A percentile compares a stretch with the other conserved stretches of the same genome.
phyloP scores from a whole-genome alignment of 306 rosid genomes.

The Lagenaria siceraria region DNA sequence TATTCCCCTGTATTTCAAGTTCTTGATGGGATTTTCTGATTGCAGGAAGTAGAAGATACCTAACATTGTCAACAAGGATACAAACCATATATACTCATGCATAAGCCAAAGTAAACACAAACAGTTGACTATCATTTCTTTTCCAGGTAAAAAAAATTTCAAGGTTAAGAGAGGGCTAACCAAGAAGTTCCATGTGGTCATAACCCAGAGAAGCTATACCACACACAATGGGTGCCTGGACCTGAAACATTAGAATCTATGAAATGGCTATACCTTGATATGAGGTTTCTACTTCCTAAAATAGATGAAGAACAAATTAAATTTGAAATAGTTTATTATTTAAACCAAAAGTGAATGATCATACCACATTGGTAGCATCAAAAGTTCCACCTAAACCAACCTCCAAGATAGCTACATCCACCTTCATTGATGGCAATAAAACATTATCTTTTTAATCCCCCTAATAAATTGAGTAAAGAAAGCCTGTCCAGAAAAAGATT shows the following conservation, averaged over 20 bases:
- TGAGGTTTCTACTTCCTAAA: not conserved
- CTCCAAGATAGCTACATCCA: conserved; percentile 83
- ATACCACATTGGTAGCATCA: conserved; percentile 91
- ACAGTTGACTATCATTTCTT: not conserved
- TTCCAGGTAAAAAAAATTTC: not conserved
- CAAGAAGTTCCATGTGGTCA: conserved; percentile 99
- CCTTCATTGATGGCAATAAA: conserved; percentile 25
- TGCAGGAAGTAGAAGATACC: too few species aligned
- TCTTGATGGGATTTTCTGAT: too few species aligned
- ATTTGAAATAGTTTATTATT: not conserved
- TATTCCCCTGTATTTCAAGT: too few species aligned
- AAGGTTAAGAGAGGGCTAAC: conserved; percentile 41
- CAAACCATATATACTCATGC: not conserved
- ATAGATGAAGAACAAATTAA: not conserved
- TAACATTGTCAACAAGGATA: not conserved
- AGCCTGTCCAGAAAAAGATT: not conserved
- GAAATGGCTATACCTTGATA: not conserved
- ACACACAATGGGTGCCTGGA: conserved; percentile 70
- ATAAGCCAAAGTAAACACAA: not conserved
- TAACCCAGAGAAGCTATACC: conserved; percentile 91
- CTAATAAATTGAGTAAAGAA: not conserved
- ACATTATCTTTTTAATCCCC: not conserved
- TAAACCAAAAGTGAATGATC: not conserved
- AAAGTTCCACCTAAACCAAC: conserved; percentile 87
- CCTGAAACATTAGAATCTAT: conserved; percentile 27